Evolutionary conservation across 2,329 filamentous ascomycete genomes (phyloP), one percentile per base, ranked within the genome.

Genomic region (Fusarium goolgardi): DNA sequence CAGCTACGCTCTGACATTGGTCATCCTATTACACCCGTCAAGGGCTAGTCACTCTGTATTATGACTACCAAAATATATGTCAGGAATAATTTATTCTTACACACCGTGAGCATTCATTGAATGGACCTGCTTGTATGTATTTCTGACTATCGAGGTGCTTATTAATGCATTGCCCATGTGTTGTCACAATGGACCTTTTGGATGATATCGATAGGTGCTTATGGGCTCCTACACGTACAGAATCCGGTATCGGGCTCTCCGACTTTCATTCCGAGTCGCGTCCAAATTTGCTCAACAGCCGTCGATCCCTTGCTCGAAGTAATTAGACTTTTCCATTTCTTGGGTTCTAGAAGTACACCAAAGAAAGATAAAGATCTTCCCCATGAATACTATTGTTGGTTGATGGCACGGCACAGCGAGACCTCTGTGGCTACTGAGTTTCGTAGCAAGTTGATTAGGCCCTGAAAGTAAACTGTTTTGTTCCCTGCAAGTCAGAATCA

Each of bases 401-500:
- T 12, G 16, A 40, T 3, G 2, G 16, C 27, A n/a, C 4, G 1
- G 25, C n/a, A 25, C 18, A 27, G 15, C 21, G 21, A 50, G 11
- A 35, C 20, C 16, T 49, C 21, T 27, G 18, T 35, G 43, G 13
- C 32, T 27, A 20, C 25, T 18, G 6, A 21, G n/a, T n/a, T 51
- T 25, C 27, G 47, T 40, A 29, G 21, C 13, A 51, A 27, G 18
- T 39, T 40, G 8, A 29, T 49, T 20, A 51, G 34, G 32, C 37
- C 34, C 47, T 27, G 16, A 29, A 39, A 39, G 47, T 7, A 40
- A 27, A 27, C 18, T 39, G 34, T 20, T 20, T 27, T 21, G 18
- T 61, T 40, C 62, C 62, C 59, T 65, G 62, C 25, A 46, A 51
- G 60, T 64, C 54, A 21, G 55, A 61, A 63, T 67, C 56, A 55